These are phyloP conservation scores for Aspergillus ruber DNA, from an alignment of 2,329 filamentous ascomycete genomes.

Conservation along the genomic window DNA sequence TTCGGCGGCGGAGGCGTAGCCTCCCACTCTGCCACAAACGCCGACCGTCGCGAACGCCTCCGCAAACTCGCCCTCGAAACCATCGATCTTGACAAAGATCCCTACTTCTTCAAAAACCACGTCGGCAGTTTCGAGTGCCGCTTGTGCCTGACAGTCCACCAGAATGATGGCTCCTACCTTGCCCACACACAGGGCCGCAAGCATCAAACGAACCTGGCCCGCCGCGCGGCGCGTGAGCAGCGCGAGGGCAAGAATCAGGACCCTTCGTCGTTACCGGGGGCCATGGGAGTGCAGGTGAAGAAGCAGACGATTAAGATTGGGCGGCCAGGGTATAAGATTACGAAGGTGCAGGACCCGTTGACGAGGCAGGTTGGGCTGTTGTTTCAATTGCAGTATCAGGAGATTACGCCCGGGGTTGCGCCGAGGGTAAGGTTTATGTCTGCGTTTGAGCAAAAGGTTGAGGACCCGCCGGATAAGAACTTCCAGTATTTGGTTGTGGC, in stretches of 20 bases:
- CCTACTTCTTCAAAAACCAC: slow-evolving; percentile 99
- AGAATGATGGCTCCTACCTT: slow-evolving; percentile 98
- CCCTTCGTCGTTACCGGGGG: slow-evolving; percentile 61
- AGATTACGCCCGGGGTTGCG: slow-evolving; percentile 67
- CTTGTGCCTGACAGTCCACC: slow-evolving; percentile 93
- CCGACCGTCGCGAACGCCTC: slow-evolving; percentile 92
- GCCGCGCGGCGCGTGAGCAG: slow-evolving; percentile 90
- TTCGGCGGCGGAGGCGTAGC: slow-evolving; percentile 97
- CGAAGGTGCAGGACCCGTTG: slow-evolving; percentile 83
- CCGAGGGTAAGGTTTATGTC: slow-evolving; percentile 96
- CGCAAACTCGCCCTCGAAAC: slow-evolving; percentile 97
- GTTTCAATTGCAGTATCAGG: slow-evolving; percentile 95
- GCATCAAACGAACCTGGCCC: slow-evolving; percentile 95
- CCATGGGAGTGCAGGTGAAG: slow-evolving; percentile 70
- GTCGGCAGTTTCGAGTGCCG: slow-evolving; percentile 97
- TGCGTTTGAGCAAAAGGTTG: slow-evolving; percentile 90
- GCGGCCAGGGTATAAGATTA: slow-evolving; percentile 94
- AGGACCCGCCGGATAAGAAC: slow-evolving; percentile 83
- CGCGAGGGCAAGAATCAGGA: slow-evolving; percentile 69
- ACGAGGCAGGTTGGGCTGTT: slow-evolving; percentile 82
- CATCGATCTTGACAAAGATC: slow-evolving; percentile 98
- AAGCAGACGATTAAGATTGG: slow-evolving; percentile 92
- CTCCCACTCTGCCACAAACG: slow-evolving; percentile 86
- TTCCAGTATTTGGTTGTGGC: slow-evolving; percentile 94
- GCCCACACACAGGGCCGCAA: slow-evolving; percentile 98